A percentile compares a stretch with the other conserved stretches of the same genome.
These are phyloP conservation scores for Elasticomyces elasticus DNA, from an alignment of 495 filamentous ascomycete genomes.

Conservation along the genomic window DNA sequence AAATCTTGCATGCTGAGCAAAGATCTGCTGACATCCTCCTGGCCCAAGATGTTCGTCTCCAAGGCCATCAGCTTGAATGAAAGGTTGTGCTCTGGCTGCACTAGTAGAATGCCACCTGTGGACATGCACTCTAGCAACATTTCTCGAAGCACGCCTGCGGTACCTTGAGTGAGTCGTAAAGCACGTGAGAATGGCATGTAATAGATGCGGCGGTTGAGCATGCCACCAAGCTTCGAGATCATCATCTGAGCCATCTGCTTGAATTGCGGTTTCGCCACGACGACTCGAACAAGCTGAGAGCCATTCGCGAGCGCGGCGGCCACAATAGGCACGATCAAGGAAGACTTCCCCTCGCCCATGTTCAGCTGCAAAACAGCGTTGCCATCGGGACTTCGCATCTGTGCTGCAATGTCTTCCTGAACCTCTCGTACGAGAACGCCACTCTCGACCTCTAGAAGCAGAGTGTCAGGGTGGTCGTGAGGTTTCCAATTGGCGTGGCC, in stretches of 20 bases:
- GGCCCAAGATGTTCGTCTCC: constrained; percentile 35
- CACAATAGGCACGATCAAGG: constrained; percentile 58
- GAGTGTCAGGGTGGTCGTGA: constrained; percentile 39
- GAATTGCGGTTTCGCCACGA: constrained; percentile 54
- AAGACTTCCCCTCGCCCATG: constrained; percentile 68
- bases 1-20: constrained; percentile 22
- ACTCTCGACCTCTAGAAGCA: constrained; percentile 56
- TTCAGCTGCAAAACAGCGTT: constrained; percentile 49
- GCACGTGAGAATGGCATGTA: constrained; percentile 54
- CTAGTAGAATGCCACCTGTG: constrained; percentile 44
- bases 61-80: constrained; percentile 59
- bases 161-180: constrained; percentile 26
- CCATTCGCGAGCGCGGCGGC: constrained; percentile 47
- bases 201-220: constrained; percentile 49
- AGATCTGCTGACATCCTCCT: constrained; percentile 11
- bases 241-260: constrained; percentile 57
- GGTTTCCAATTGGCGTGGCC: constrained; percentile 48
- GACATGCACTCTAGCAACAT: constrained; percentile 41
- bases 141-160: constrained; percentile 26
- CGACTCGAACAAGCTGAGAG: constrained; percentile 42
- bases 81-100: constrained; percentile 60
- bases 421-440: constrained; percentile 52
- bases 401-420: constrained; percentile 46
- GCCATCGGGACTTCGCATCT: constrained; percentile 45
- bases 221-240: constrained; percentile 46